Percentiles rank a stretch among this genome's conserved stretches.
These are phyloP conservation scores for Rosa chinensis DNA, from an alignment of 306 rosid genomes.

Conservation along the genomic window DNA sequence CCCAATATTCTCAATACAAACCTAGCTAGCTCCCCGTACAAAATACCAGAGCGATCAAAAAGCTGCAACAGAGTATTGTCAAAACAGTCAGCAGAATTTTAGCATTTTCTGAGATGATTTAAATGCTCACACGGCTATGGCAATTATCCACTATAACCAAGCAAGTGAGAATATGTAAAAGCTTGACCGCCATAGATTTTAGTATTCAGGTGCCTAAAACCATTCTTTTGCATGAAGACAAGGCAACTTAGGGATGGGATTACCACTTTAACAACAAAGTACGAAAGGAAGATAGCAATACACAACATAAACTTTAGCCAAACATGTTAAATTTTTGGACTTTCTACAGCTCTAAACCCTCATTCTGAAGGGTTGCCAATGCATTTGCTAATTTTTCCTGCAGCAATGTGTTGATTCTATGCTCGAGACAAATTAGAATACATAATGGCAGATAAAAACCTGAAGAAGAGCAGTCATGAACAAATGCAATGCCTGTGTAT, in stretches of 20 bases:
- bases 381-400: neutral
- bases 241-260: neutral
- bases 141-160: neutral
- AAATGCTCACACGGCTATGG: neutral
- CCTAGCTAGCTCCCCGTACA: slow-evolving; percentile 91
- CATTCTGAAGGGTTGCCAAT: neutral
- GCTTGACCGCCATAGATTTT: neutral
- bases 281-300: neutral
- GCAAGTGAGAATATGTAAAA: neutral
- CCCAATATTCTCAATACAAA: slow-evolving; percentile 78
- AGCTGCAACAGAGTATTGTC: slow-evolving; percentile 47
- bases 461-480: slow-evolving; percentile 96
- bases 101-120: neutral
- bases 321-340: neutral
- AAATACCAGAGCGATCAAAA: slow-evolving; percentile 78
- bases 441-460: slow-evolving; percentile 38
- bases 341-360: neutral
- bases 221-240: neutral
- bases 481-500: slow-evolving; percentile 91
- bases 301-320: neutral
- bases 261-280: neutral
- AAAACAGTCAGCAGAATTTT: neutral
- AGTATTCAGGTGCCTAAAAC: neutral
- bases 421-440: neutral
- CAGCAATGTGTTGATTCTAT: neutral